Evolutionary conservation across 139 green algal species (phyloP), one percentile per base, ranked within the genome.

Genomic region (Coelastrella sp.): DNA sequence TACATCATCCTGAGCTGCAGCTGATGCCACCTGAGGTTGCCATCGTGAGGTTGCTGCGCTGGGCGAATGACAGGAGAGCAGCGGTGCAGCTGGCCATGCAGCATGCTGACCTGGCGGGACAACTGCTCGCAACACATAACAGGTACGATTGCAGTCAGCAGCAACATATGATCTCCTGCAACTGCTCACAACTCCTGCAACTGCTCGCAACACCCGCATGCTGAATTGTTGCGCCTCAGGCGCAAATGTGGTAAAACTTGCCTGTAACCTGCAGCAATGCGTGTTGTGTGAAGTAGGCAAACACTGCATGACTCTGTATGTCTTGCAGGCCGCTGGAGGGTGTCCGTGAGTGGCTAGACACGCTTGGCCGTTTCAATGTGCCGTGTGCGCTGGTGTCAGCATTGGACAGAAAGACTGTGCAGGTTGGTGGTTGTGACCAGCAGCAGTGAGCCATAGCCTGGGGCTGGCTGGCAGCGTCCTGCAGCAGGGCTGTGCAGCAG

Each of bases 301-400:
- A 47, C 32, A 47, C 32, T 47, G 32, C 32, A 47, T 71, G 10
- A 71, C 11, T 10, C 61, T 71, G 61, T 71, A 19, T 71, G 61
- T 2, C 11, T 22, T 32, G 54, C 78, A 90, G 60, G 68, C 89
- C 93, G 19, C 83, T 89, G 68, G 78, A 89, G 2, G 96, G 95
- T 10, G 94, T 95, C 10, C 81, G 79, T 3, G 94, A 96, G 60
- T 98, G 96, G 96, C 92, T 98, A 82, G 83, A 85, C 68, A 92
- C 94, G n/a, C 94, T 98, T 75, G 73, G 66, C 14, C 92, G 85
- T 5, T 94, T 91, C 73, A 94, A 93, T 16, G 94, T 98, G 58
- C 96, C 96, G 8, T 96, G 93, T 79, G 96, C 95, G 4, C 80
- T 97, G 6, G 95, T 98, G 2, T 94, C 92, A 7, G 71, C 86